Evolutionary conservation across 768 basidiomycete genomes (phyloP).

Genomic region (Favolaschia claudopus): DNA sequence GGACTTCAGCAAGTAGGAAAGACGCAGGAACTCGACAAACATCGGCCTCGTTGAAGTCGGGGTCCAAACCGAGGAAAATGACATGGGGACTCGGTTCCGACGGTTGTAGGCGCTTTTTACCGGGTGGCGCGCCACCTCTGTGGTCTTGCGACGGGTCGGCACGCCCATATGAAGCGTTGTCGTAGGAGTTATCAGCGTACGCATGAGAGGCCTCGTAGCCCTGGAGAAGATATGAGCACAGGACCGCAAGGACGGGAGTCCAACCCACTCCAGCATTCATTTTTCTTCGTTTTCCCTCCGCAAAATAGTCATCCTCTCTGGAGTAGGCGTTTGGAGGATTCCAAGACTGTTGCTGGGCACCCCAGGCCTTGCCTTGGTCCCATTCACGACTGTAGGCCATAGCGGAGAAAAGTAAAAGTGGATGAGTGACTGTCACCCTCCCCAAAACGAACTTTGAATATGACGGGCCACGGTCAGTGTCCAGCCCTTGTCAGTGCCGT

Average conservation of each 20-base stretch:
- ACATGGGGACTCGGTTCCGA: slow-evolving; percentile 92
- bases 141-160: slow-evolving; percentile 51
- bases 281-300: slow-evolving; percentile 82
- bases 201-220: slow-evolving; percentile 58
- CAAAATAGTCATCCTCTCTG: slow-evolving; percentile 73
- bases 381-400: slow-evolving; percentile 89
- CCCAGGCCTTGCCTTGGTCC: slow-evolving; percentile 79
- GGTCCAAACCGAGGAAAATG: slow-evolving; percentile 93
- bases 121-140: slow-evolving; percentile 55
- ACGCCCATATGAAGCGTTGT: slow-evolving; percentile 38
- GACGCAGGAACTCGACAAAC: slow-evolving; percentile 63
- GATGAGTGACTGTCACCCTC: no score
- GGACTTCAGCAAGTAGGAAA: slow-evolving; percentile 47
- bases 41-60: slow-evolving; percentile 92
- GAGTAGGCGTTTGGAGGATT: slow-evolving; percentile 51
- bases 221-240: slow-evolving; percentile 38
- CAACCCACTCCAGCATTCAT: slow-evolving; percentile 75
- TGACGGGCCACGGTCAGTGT: slow-evolving; percentile 3
- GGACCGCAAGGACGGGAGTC: slow-evolving; percentile 1
- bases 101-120: slow-evolving; percentile 81
- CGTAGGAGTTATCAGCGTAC: slow-evolving; percentile 51
- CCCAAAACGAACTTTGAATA: no score
- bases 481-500: no score
- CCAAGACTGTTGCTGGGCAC: slow-evolving; percentile 57
- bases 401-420: slow-evolving; percentile 38